phyloP scores from a whole-genome alignment of 1,284 basidiomycete genomes.

The Heterobasidion irregulare region DNA sequence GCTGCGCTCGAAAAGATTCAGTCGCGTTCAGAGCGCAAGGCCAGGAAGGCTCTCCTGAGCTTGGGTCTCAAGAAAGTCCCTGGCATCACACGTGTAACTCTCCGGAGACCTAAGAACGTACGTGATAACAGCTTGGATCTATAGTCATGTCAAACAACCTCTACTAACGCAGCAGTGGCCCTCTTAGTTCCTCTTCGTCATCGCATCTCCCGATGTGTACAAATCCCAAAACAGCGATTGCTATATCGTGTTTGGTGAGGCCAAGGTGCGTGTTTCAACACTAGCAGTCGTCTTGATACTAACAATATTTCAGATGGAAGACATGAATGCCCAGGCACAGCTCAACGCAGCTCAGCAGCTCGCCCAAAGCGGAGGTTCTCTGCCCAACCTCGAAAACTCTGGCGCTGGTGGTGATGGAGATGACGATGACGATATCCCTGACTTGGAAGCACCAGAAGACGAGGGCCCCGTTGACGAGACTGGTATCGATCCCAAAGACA shows the following conservation, averaged over 20 bases:
- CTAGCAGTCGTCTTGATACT: background rate
- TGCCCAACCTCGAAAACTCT: slow-evolving; percentile 46
- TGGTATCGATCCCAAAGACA: slow-evolving; percentile 89
- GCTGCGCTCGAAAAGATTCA: slow-evolving; percentile 90
- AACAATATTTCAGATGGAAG: slow-evolving; percentile 62
- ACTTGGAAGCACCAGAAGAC: slow-evolving; percentile 73
- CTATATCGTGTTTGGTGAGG: slow-evolving; percentile 99
- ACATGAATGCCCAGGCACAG: slow-evolving; percentile 83
- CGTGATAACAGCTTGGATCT: slow-evolving; percentile 17
- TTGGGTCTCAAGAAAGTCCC: slow-evolving; percentile 89
- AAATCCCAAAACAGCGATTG: slow-evolving; percentile 96
- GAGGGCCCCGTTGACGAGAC: slow-evolving; percentile 74
- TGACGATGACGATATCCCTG: slow-evolving; percentile 75
- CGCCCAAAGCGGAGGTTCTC: slow-evolving; percentile 43
- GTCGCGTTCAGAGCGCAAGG: slow-evolving; percentile 87
- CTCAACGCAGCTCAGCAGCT: slow-evolving; percentile 82
- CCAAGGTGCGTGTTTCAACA: slow-evolving; percentile 50
- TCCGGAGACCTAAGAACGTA: slow-evolving; percentile 92
- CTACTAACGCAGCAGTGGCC: no score
- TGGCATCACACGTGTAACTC: slow-evolving; percentile 91
- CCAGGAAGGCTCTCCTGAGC: slow-evolving; percentile 80
- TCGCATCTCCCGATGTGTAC: slow-evolving; percentile 94
- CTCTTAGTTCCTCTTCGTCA: slow-evolving; percentile 79
- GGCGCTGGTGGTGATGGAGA: slow-evolving; percentile 46
- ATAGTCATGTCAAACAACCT: background rate